Evolutionary conservation across 2,329 filamentous ascomycete species (phyloP).

Genomic region (Sphaerulina vaccinii): DNA sequence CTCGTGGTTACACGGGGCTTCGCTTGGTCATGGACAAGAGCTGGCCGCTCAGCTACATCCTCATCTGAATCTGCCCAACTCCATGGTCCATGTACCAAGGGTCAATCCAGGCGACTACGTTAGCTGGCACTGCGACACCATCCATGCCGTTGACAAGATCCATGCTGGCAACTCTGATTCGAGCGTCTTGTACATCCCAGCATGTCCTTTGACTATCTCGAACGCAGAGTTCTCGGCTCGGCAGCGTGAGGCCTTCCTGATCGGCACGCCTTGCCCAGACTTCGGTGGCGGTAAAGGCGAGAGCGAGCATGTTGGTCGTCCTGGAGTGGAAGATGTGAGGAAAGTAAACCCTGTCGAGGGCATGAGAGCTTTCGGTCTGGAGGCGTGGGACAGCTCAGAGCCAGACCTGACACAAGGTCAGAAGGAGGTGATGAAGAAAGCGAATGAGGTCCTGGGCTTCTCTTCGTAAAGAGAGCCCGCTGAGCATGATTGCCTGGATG

Average conservation of each 20-base stretch:
- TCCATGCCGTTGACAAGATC: constrained; percentile 79
- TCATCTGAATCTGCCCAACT: constrained; percentile 63
- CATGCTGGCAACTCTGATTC: constrained; percentile 72
- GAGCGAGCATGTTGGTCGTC: constrained; percentile 46
- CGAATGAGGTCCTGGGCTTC: constrained; percentile 58
- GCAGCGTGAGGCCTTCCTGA: constrained; percentile 69
- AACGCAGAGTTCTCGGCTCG: constrained; percentile 70
- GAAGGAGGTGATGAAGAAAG: constrained; percentile 50
- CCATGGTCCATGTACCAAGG: constrained; percentile 69
- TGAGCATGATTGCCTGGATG: too few relatives aligned
- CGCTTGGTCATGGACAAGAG: constrained; percentile 68
- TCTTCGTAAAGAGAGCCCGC: constrained; percentile 25
- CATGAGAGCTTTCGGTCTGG: constrained; percentile 56
- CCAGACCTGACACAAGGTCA: constrained; percentile 52
- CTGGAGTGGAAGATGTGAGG: constrained; percentile 41
- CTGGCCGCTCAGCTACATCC: constrained; percentile 64
- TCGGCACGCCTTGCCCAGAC: constrained; percentile 53
- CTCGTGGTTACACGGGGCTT: constrained; percentile 67
- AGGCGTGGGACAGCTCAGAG: constrained; percentile 50
- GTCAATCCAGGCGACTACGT: constrained; percentile 75
- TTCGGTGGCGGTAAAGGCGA: constrained; percentile 65
- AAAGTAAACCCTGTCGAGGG: constrained; percentile 45
- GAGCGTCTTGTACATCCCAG: constrained; percentile 85
- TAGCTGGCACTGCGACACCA: constrained; percentile 68
- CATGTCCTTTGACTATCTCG: constrained; percentile 72